Conservation (phyloP, 2,329 filamentous ascomycete genomes). For the Fusarium marasasianum region DNA sequence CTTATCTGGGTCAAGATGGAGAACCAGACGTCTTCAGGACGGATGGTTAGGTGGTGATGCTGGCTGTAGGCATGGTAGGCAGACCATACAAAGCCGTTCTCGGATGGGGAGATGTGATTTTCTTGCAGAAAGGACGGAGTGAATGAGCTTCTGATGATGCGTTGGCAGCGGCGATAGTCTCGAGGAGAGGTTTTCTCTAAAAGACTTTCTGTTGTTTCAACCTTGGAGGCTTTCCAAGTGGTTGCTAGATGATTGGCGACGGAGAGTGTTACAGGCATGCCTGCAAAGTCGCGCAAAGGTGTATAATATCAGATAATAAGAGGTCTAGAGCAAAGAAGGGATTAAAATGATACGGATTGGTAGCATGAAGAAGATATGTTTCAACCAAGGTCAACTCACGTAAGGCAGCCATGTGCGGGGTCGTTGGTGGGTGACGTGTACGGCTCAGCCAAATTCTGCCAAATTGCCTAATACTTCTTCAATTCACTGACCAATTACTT, state of each 20-base stretch:
- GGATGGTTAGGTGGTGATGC: not conserved
- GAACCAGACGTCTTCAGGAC: not conserved
- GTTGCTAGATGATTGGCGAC: not conserved
- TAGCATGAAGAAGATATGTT: not conserved
- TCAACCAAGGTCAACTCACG: not conserved
- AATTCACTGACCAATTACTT: no score
- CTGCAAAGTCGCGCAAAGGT: not conserved
- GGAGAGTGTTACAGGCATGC: not conserved
- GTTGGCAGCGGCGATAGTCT: not conserved
- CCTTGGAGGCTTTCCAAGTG: not conserved
- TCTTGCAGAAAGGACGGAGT: not conserved
- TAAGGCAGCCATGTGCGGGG: not conserved
- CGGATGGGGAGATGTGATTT: not conserved
- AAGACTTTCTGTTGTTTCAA: rapidly evolving
- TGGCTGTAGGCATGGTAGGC: not conserved
- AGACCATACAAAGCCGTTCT: not conserved
- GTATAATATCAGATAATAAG: not conserved
- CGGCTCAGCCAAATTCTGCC: no score
- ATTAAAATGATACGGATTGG: rapidly evolving
- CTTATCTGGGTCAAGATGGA: not conserved
- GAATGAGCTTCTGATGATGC: not conserved
- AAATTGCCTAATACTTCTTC: no score
- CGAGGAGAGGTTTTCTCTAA: not conserved
- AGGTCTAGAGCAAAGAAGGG: rapidly evolving
- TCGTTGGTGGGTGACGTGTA: not conserved